Base-by-base conservation (phyloP, 306 rosid genomes). In the Cercis canadensis region DNA sequence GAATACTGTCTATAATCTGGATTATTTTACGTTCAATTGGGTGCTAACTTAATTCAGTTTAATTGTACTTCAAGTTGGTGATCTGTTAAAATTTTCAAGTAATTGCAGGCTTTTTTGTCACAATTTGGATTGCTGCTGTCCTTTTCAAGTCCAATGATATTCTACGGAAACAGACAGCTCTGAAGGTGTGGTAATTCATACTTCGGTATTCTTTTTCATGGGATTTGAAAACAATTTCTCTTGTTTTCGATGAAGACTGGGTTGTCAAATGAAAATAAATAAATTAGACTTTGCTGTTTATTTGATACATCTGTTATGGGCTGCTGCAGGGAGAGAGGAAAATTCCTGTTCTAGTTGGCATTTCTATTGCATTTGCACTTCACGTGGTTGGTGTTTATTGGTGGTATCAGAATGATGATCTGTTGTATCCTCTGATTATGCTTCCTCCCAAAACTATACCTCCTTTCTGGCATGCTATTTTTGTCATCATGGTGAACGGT, bases 261-360 rank as follows among this genome's bases (percentile, higher is more conserved):
- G 29, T 24, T 24, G 29, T 24, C 29, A 24, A 24, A 24, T 24
- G 29, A 1, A 24, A 24, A 24, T 24, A 24, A 24, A 24, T 24
- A 24, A 24, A 24, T 3, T 1, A 24, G 29, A 24, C 3, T 24
- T 24, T 29, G 60, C 36, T 57, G 69, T 37, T 78, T 81, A 40
- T 46, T 75, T 65, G 62, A 18, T 58, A 24, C 62, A 29, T 19
- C 24, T 55, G 19, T 62, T 71, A 34, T 79, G 81, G 79, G 57
- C 57, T 85, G 77, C 70, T 85, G 85, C 91, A 94, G 99, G 99
- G 99, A 62, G 99, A 94, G 85, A 94, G 99, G 82, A 94, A 87
- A 73, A 63, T 89, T 8, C 82, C 88, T 37, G 77, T 94, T 66
- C 83, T 94, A 65, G 67, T 87, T 51, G 78, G 87, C 75, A 87